Evolutionary conservation across 1,139 yeast species (phyloP).

Genomic region (Nematodospora anomalae): DNA sequence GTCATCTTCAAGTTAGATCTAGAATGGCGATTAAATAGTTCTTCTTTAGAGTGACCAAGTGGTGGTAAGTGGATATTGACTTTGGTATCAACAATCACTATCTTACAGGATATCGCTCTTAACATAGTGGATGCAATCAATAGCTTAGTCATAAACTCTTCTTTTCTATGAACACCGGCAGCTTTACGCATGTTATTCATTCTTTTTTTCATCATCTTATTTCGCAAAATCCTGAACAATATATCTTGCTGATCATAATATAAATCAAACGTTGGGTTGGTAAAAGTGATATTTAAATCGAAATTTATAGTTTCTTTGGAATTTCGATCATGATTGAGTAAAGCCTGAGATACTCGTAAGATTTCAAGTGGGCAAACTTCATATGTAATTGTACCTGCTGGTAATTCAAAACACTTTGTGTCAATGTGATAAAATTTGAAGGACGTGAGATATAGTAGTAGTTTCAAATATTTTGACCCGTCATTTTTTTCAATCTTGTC

Average conservation of each 20-base stretch:
- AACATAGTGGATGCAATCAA: slow-evolving; percentile 15
- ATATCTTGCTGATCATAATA: slow-evolving; percentile 40
- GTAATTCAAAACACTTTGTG: slow-evolving; percentile 36
- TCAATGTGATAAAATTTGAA: slow-evolving; percentile 30
- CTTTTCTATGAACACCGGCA: slow-evolving; percentile 14
- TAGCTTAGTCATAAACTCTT: slow-evolving; percentile 10
- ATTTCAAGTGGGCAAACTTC: slow-evolving; percentile 23
- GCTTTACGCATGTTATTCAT: slow-evolving; percentile 13
- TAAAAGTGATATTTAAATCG: slow-evolving; percentile 21
- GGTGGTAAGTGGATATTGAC: slow-evolving; percentile 34
- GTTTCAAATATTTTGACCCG: slow-evolving; percentile 9
- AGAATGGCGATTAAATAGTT: slow-evolving; percentile 31
- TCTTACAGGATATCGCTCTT: slow-evolving; percentile 24
- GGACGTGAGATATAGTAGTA: slow-evolving; percentile 24
- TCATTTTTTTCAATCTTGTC: slow-evolving; percentile 15
- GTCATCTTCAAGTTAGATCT: slow-evolving; percentile 28
- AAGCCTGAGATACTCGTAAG: slow-evolving; percentile 12
- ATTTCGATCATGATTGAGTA: slow-evolving; percentile 13
- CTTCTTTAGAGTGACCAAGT: slow-evolving; percentile 18
- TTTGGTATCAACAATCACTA: slow-evolving; percentile 35
- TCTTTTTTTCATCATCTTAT: slow-evolving; percentile 14
- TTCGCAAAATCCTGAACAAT: slow-evolving; percentile 12
- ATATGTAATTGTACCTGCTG: slow-evolving; percentile 31
- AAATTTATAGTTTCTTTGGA: slow-evolving; percentile 18
- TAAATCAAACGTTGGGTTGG: slow-evolving; percentile 38